Evolutionary conservation across 2,329 filamentous ascomycete species (phyloP).

Genomic region (Phoma sp.): DNA sequence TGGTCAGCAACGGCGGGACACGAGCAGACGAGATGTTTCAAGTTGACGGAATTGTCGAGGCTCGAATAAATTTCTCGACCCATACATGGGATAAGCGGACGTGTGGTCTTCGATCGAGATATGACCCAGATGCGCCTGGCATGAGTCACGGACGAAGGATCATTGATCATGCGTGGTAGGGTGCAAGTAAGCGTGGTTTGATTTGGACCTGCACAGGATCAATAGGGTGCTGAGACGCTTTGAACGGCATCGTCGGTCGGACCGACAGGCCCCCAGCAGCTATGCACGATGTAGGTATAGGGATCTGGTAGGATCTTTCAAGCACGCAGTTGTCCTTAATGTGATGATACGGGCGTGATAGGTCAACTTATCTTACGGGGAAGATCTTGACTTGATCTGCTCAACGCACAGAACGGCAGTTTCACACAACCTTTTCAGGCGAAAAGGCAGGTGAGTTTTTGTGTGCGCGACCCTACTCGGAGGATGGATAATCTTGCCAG

Average conservation of each 20-base stretch:
- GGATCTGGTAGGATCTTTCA: background rate
- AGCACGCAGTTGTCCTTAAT: background rate
- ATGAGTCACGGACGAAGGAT: background rate
- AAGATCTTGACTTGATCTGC: background rate
- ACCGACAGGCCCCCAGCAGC: too few species aligned
- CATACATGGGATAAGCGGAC: background rate
- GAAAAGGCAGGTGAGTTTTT: background rate
- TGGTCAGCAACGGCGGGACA: background rate
- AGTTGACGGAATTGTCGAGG: background rate
- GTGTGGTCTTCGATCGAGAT: background rate
- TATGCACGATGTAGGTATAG: too few species aligned
- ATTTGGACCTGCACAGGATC: background rate
- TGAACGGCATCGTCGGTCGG: background rate
- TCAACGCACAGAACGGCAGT: background rate
- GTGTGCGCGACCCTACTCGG: background rate
- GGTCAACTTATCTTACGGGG: background rate
- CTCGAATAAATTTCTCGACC: too few species aligned
- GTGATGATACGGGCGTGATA: background rate
- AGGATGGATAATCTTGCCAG: background rate
- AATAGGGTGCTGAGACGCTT: conserved; percentile 5
- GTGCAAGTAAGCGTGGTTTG: background rate
- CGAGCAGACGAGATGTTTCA: background rate
- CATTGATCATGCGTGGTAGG: background rate
- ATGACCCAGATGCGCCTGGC: background rate
- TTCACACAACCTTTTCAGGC: background rate